Evolutionary conservation across 495 filamentous ascomycete genomes (phyloP).

Genomic region (Aspergillus egyptiacus): DNA sequence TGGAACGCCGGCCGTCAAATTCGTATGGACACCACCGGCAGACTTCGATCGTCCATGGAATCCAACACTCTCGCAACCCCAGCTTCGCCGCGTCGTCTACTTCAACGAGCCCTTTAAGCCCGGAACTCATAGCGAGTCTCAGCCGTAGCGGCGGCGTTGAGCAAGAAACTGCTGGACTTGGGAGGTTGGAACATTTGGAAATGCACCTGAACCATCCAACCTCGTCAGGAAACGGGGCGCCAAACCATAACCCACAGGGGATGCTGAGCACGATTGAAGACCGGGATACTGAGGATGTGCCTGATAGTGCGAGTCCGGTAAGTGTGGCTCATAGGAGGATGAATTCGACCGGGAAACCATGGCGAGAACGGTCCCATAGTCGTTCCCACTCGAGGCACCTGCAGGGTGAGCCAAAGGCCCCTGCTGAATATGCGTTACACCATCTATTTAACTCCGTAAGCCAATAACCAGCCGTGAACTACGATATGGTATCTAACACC

Average conservation of each 20-base stretch:
- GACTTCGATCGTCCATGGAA: constrained; percentile 89
- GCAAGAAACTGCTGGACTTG: constrained; percentile 18
- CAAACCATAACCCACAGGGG: constrained; percentile 22
- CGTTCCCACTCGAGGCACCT: constrained; percentile 78
- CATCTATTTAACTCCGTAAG: constrained; percentile 88
- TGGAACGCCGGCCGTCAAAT: constrained; percentile 65
- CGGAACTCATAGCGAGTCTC: constrained; percentile 72
- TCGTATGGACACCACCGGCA: constrained; percentile 88
- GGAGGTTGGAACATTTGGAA: constrained; percentile 32
- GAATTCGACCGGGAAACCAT: constrained; percentile 53
- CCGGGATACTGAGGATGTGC: constrained; percentile 25
- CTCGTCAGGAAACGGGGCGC: constrained; percentile 19
- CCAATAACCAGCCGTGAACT: neutral
- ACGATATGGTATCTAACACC: constrained; percentile 11
- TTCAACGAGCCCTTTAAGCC: constrained; percentile 73
- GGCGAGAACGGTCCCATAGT: constrained; percentile 68
- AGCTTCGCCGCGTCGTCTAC: constrained; percentile 58
- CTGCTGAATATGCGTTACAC: constrained; percentile 94
- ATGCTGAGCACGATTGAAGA: constrained; percentile 40
- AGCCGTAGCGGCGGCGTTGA: constrained; percentile 32
- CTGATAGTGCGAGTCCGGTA: constrained; percentile 20
- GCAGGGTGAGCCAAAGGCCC: constrained; percentile 73
- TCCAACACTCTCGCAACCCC: constrained; percentile 88
- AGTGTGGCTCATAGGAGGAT: constrained; percentile 32
- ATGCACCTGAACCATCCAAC: constrained; percentile 22